These are phyloP conservation scores for Pichia eremophila DNA, from an alignment of 805 yeast genomes.

Conservation along the genomic window DNA sequence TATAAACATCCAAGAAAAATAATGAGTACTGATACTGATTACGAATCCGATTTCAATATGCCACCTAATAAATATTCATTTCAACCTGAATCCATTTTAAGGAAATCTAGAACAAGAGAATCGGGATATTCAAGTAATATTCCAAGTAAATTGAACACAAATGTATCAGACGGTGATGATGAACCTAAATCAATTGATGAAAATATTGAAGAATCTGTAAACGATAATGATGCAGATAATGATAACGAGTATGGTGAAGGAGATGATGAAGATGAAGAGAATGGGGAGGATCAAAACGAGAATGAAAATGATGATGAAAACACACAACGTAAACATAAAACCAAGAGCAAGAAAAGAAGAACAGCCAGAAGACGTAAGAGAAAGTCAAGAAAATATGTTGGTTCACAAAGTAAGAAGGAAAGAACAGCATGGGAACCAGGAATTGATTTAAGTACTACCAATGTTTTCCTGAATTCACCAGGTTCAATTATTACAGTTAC, in stretches of 20 bases:
- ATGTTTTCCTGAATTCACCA: slow-evolving; percentile 39
- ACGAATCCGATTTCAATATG: neutral
- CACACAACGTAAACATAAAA: neutral
- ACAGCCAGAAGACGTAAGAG: slow-evolving; percentile 2
- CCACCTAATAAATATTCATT: neutral
- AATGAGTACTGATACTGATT: slow-evolving; percentile 3
- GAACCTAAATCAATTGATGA: neutral
- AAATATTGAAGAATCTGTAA: neutral
- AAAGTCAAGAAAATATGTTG: slow-evolving; percentile 24
- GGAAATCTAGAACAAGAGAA: neutral
- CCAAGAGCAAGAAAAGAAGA: neutral
- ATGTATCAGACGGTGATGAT: neutral
- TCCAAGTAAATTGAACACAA: neutral
- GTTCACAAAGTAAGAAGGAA: slow-evolving; percentile 30
- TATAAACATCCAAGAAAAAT: neutral
- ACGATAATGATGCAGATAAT: neutral
- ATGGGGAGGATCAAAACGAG: neutral
- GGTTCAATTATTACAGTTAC: slow-evolving; percentile 47
- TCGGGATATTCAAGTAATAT: neutral
- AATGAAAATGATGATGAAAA: neutral
- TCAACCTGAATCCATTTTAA: slow-evolving; percentile 4
- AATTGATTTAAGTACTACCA: slow-evolving; percentile 40
- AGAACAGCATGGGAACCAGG: slow-evolving; percentile 55
- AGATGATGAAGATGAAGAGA: neutral
- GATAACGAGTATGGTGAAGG: neutral